Base-by-base conservation (phyloP, 202 grass and related monocot genomes). In the Setaria viridis region DNA sequence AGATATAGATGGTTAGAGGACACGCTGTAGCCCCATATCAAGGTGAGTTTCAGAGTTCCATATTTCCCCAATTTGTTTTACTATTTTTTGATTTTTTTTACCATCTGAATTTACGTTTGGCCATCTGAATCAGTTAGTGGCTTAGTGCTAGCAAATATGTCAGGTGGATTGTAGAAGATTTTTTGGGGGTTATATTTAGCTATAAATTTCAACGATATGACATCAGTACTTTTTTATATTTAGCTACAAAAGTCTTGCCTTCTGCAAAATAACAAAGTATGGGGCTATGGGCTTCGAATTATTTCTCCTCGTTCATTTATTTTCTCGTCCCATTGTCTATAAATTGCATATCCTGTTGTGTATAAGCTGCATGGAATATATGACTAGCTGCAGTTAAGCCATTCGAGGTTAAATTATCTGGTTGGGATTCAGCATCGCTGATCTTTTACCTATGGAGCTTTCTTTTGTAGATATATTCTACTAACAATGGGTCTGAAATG, bases 181-280 rank as follows among this genome's bases (percentile, higher is more conserved):
- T 17, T 72, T 46, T 25, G 2, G 43, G 1, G 43, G 43, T 0
- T 72, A 59, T 80, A 43, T 80, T 39, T 42, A 41, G 11, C 17
- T 39, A 29, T 29, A 17, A 73, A 62, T 20, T 21, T 10, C 7
- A 66, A 39, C 15, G 16, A 34, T 48, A 50, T 39, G 20, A 2
- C 45, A 84, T 64, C 33, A 48, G 5, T 62, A 73, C 39, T 41
- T 73, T 83, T 79, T 66, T 79, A 32, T 72, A 69, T 50, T 70
- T 72, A 41, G 29, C 11, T 19, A 50, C 30, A 14, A 58, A 69
- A 67, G 9, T 12, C 9, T 42, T 12, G n/a, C 15, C 50, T 47
- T 57, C 48, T 48, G 62, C 60, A 43, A 20, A 76, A 33, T 37
- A 83, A 33, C 2, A 19, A 20, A 5, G 9, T 46, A 46, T 46